Evolutionary conservation across 495 filamentous ascomycete genomes (phyloP), one percentile per base, ranked within the genome.

Genomic region (Podospora fimiseda): DNA sequence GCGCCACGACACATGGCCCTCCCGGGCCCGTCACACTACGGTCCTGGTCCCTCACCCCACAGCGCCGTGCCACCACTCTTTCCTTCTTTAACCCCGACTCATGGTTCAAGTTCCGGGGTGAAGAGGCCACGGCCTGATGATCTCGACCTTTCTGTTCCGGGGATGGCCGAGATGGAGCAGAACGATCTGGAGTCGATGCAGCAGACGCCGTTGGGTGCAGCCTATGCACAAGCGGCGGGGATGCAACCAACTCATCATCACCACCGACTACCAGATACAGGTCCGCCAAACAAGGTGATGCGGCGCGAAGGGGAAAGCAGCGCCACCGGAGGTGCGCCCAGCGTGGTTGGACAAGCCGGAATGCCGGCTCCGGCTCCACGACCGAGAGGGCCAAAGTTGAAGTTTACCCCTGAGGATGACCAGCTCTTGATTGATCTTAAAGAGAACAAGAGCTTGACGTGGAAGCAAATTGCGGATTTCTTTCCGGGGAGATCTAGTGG

Each of bases 381-480:
- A 57, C 90, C 90, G 11, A 81, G 82, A 50, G 88, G 87, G 3
- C 89, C 89, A 15, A 94, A 94, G 67, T 70, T 92, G 52, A 94
- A 92, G 60, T 95, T 95, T 60, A 94, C 89, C 1, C 82, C 87
- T 39, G 89, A 92, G 67, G 90, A 95, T 62, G 90, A 96, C 67
- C 79, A 81, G 45, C 71, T 92, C 45, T 71, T 96, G 37, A 81
- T 95, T 16, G 88, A 92, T 53, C 72, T 96, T 48, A 96, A 96
- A 67, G 90, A 96, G 70, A 88, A 90, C 55, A 92, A 90, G 65
- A 86, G 86, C 58, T 77, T 96, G 59, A 90, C 90, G 8, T 96
- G 90, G 90, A 94, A 93, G 64, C 90, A 96, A 75, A 95, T 96
- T 58, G 86, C 88, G 50, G 89, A 94, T 61, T 95, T 92, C 70